Conservation (phyloP, 208 protist species). For the Wallacemonas sp. region DNA sequence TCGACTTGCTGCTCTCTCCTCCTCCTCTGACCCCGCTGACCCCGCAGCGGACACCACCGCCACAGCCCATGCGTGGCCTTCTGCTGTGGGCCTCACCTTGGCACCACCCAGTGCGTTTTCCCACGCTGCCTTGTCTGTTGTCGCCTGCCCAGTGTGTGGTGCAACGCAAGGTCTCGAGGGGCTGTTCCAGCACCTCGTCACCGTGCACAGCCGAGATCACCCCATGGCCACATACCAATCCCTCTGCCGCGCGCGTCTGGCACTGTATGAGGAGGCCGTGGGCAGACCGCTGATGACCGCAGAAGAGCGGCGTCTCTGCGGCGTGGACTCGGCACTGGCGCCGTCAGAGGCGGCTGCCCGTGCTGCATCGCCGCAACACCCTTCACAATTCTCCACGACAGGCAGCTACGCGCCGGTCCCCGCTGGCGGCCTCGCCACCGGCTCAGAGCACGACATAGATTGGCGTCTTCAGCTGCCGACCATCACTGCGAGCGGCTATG, state of each 20-base stretch:
- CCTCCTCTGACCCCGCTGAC: too few species aligned
- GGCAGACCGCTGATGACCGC: conserved; percentile 50
- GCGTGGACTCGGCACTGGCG: not conserved
- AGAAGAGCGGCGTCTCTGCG: not conserved
- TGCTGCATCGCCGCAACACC: too few species aligned
- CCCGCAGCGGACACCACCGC: too few species aligned
- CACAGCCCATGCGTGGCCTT: too few species aligned
- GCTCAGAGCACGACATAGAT: not conserved
- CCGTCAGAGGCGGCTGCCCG: too few species aligned
- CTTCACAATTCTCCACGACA: too few species aligned
- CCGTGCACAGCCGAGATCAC: conserved; percentile 50
- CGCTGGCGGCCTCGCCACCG: too few species aligned
- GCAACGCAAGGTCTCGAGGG: conserved; percentile 60
- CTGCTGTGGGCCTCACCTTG: conserved; percentile 45
- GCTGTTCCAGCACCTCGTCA: conserved; percentile 65
- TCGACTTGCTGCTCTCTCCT: too few species aligned
- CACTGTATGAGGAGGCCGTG: conserved; percentile 57
- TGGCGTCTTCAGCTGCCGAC: conserved; percentile 53
- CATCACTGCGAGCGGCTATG: conserved; percentile 58
- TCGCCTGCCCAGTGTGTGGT: conserved; percentile 65
- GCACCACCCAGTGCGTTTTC: conserved; percentile 43
- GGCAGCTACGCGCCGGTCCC: too few species aligned
- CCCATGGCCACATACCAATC: conserved; percentile 38
- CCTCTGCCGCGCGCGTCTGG: conserved; percentile 57
- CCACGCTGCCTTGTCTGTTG: conserved; percentile 68